phyloP scores from a whole-genome alignment of 306 rosid species.

The Datisca glomerata region DNA sequence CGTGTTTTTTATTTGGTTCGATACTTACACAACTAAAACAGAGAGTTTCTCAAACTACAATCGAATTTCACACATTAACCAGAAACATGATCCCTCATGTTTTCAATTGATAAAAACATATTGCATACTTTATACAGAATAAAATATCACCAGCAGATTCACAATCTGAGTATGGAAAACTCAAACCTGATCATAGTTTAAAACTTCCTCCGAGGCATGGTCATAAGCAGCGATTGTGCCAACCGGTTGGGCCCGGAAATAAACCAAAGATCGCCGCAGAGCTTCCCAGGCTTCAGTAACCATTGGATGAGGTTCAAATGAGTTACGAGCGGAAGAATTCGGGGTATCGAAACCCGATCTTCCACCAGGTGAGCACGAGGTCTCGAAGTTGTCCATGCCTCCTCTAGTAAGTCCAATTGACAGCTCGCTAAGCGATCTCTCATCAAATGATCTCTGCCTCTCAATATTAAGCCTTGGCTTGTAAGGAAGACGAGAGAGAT shows the following conservation, averaged over 20 bases:
- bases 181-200: constrained; percentile 14
- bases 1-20: not conserved
- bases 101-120: not conserved
- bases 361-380: constrained; percentile 42
- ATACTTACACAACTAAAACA: not conserved
- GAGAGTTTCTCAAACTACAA: not conserved
- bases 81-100: not conserved
- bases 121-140: not conserved
- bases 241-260: constrained; percentile 18
- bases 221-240: constrained; percentile 14
- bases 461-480: constrained; percentile 57
- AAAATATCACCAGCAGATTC: not conserved
- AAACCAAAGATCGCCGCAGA: constrained; percentile 13
- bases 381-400: constrained; percentile 48
- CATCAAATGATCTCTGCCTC: constrained; percentile 68
- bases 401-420: constrained; percentile 37
- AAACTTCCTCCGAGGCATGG: constrained; percentile 17
- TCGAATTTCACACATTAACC: not conserved
- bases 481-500: constrained; percentile 43
- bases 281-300: constrained; percentile 14
- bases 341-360: constrained; percentile 58
- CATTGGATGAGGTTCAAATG: constrained; percentile 17
- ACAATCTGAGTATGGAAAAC: not conserved
- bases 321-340: constrained; percentile 11
- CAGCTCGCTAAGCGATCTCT: constrained; percentile 61